Evolutionary conservation across 2,329 filamentous ascomycete species (phyloP), one percentile per base, ranked within the genome.

Genomic region (Pezicula carpinea): DNA sequence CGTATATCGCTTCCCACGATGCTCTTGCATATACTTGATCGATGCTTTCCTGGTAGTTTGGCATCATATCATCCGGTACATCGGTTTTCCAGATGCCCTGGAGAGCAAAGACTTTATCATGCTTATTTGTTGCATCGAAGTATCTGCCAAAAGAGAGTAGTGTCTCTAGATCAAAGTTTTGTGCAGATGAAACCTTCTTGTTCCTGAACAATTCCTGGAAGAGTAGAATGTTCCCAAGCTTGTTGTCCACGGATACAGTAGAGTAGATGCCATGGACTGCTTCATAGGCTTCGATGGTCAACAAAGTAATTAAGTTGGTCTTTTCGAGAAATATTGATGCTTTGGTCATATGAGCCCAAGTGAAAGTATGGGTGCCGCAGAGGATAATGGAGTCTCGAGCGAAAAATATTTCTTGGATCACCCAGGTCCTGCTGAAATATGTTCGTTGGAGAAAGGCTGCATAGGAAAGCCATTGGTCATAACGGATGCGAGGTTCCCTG

Each of bases 71-170:
- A 3, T 8, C 2, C 3, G 40, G 42, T 1, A 49, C 19, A 15
- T 36, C 39, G 3, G 38, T 39, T 14, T 34, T 36, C 52, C 52
- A 53, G 5, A 53, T 48, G 6, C 49, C 49, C 15, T 32, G 13
- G 8, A 52, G 17, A 6, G 46, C 52, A 29, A 50, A 52, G 1
- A 53, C 48, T 10, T 43, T 33, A 48, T 53, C 52, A 11, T 47
- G 45, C n/a, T 40, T 15, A 11, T 46, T 22, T 6, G 43, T 53
- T 0, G 52, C 47, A 14, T 45, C 44, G 7, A 53, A 53, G 14
- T 39, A 48, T 8, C 52, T 36, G 26, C 46, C 43, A 36, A 47
- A 45, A 13, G 48, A 41, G 8, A 53, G 41, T 4, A 53, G 22
- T 15, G 45, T 44, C 17, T 53, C 52, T 22, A 53, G 13, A 11